Conservation (phyloP, 345 rosid species). For the Rhizophora apiculata region DNA sequence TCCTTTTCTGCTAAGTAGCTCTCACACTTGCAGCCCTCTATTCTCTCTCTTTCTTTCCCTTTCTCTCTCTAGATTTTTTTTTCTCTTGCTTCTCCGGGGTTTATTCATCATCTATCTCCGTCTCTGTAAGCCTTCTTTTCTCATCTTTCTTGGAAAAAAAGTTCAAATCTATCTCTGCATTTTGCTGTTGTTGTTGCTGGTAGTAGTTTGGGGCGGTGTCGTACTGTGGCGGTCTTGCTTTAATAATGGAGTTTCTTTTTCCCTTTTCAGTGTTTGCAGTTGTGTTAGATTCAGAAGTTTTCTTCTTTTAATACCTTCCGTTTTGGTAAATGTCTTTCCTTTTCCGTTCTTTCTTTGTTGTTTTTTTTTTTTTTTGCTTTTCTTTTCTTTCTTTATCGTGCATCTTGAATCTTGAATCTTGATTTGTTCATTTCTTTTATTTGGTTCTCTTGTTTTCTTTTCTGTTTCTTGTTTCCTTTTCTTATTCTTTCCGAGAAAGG, state of each 20-base stretch:
- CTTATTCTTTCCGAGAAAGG: background rate
- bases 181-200: background rate
- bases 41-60: background rate
- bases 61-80: background rate
- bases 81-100: background rate
- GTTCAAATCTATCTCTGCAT: background rate
- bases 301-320: background rate
- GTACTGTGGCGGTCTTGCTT: too few species aligned
- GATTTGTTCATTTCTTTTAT: too few species aligned
- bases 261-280: background rate
- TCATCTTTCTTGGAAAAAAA: background rate
- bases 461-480: background rate
- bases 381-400: too few species aligned
- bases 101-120: background rate
- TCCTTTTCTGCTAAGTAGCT: slow-evolving; percentile 16
- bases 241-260: slow-evolving; percentile 1
- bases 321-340: background rate
- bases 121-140: slow-evolving; percentile 1
- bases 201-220: too few species aligned
- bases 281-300: background rate
- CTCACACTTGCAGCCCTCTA: slow-evolving; percentile 5
- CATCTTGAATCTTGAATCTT: too few species aligned
- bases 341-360: background rate
- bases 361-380: too few species aligned
- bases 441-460: background rate